Conservation (phyloP, 176 grass and related monocot species). For the Avena insularis region DNA sequence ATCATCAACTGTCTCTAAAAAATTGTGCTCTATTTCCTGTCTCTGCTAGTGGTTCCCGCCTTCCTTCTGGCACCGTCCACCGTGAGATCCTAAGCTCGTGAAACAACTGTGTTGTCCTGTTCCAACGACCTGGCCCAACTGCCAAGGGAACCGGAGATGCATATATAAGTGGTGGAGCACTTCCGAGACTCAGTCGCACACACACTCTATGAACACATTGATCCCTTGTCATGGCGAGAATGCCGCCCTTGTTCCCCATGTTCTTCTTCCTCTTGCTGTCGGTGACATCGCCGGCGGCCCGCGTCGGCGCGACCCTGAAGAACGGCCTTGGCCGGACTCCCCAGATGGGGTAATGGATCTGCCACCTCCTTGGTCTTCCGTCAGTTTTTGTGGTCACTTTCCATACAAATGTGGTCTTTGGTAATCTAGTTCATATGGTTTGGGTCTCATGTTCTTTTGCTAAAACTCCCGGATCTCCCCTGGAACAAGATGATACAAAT, state of each 20-base stretch:
- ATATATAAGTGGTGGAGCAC: background rate
- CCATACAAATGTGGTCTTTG: background rate
- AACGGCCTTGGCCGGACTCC: constrained; percentile 58
- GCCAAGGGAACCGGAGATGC: background rate
- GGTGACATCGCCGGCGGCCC: background rate
- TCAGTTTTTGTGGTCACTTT: background rate
- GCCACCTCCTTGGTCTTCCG: background rate
- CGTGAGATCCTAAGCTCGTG: constrained; percentile 27
- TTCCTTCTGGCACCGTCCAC: background rate
- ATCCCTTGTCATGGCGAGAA: constrained; percentile 20
- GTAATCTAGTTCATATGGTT: background rate
- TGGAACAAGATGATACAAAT: background rate
- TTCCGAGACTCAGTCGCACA: background rate
- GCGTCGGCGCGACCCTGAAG: background rate
- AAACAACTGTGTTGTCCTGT: background rate
- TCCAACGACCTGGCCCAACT: background rate
- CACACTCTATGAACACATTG: background rate
- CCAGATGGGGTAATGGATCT: constrained; percentile 61
- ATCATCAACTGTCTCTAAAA: too few relatives aligned
- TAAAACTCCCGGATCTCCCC: background rate
- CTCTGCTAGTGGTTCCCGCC: too few relatives aligned
- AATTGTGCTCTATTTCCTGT: too few relatives aligned
- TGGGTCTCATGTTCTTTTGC: background rate
- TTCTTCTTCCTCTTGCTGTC: constrained; percentile 14
- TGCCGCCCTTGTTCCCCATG: background rate